Base-by-base conservation (phyloP, 78 protist genomes). In the Creolimax fragrantissima region DNA sequence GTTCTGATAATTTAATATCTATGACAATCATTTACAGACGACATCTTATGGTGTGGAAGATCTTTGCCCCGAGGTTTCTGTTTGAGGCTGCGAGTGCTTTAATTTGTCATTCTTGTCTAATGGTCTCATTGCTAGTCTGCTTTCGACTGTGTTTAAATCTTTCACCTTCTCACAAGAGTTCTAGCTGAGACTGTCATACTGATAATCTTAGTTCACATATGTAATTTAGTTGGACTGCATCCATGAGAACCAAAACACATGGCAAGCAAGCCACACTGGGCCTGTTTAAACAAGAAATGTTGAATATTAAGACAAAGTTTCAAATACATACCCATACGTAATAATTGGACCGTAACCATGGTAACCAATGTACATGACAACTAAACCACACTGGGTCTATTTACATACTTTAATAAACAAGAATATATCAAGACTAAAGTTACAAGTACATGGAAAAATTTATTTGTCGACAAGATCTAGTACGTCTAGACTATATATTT, bases 21-120 rank as follows among this genome's bases (percentile, higher is more conserved):
- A n/a, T n/a, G n/a, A n/a, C n/a, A n/a, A n/a, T n/a, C n/a, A n/a
- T 58, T 24, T 58, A 24, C 1, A 58, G 74, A 58, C 35, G 97
- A n/a, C 97, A 95, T 45, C 90, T 96, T 58, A 95, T 96, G 96
- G 97, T 95, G n/a, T 96, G 97, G 97, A 43, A 95, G 35, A 93
- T 96, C 35, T 96, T 96, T 86, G 94, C 96, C 37, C 97, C 97
- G 39, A 91, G 91, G 90, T 89, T 92, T 35, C 39, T 94, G 3
- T 95, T 95, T 67, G 97, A 95, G 67, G 47, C 91, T 5, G 37
- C 42, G 6, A 93, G 90, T 44, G 81, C 92, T 11, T 35, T 95
- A 35, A 84, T 86, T 5, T 44, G 91, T 0, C 74, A 58, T 24
- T 17, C 74, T 32, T 58, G 74, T 24, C 24, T 58, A 24, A 17